These are phyloP conservation scores for Penicillium sp. DNA, from an alignment of 2,329 filamentous ascomycete genomes.

Conservation along the genomic window DNA sequence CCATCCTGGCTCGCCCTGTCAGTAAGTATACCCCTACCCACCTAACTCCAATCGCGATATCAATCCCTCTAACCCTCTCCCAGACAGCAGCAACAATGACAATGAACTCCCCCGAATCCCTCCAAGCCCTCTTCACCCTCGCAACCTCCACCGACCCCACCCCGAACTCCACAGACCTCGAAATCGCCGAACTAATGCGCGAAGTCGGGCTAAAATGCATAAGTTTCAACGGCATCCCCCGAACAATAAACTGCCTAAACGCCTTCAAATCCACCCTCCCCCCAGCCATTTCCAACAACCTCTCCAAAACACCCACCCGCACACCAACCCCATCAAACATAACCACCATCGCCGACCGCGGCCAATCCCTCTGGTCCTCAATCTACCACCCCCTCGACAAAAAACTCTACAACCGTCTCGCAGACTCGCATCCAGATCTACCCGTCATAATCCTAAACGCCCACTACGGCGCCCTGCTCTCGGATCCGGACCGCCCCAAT, in stretches of 20 bases:
- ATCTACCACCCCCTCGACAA: constrained; percentile 76
- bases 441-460: constrained; percentile 77
- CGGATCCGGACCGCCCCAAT: constrained; percentile 61
- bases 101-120: constrained; percentile 79
- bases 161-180: constrained; percentile 28
- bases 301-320: constrained; percentile 64
- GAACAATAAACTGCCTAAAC: constrained; percentile 80
- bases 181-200: constrained; percentile 46
- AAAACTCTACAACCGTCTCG: constrained; percentile 73
- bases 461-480: constrained; percentile 75
- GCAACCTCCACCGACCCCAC: constrained; percentile 13
- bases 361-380: constrained; percentile 71
- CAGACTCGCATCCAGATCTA: constrained; percentile 76
- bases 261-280: constrained; percentile 70
- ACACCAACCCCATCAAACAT: constrained; percentile 58
- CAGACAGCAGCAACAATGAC: constrained; percentile 83
- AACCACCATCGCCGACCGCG: constrained; percentile 59
- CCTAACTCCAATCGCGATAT: background rate
- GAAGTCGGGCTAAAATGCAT: constrained; percentile 54
- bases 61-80: background rate
- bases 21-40: constrained; percentile 43
- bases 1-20: constrained; percentile 71
- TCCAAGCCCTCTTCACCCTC: constrained; percentile 23
- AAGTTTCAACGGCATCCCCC: constrained; percentile 66
- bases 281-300: constrained; percentile 53